A percentile compares a stretch with the other conserved stretches of the same genome.
Evolutionary conservation across 2,329 filamentous ascomycete genomes (phyloP).

Genomic region (Aureobasidium sp.): DNA sequence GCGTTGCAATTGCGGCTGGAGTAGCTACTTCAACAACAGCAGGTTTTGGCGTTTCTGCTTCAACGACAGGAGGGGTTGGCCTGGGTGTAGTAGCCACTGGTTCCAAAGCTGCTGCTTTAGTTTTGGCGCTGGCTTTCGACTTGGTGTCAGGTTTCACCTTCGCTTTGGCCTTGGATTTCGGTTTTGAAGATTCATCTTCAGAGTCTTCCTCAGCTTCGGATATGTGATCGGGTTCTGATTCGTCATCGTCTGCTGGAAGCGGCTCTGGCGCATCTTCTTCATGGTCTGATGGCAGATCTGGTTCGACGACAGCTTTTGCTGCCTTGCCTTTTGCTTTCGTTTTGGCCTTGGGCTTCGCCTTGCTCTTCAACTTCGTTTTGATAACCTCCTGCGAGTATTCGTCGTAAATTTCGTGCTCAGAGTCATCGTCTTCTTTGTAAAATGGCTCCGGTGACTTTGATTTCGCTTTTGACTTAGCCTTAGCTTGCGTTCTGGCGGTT

Average conservation of each 20-base stretch:
- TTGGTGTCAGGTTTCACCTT: constrained; percentile 2
- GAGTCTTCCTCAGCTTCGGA: constrained; percentile 5
- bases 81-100: background rate
- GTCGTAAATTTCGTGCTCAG: background rate
- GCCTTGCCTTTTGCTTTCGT: background rate
- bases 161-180: background rate
- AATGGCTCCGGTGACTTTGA: background rate
- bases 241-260: background rate
- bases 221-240: background rate
- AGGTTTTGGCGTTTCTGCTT: constrained; percentile 14
- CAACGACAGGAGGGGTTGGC: background rate
- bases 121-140: background rate
- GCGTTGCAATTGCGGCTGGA: background rate
- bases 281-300: background rate
- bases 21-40: constrained; percentile 13
- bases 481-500: background rate
- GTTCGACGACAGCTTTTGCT: background rate
- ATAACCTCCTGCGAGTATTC: background rate
- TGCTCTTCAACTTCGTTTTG: background rate
- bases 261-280: background rate
- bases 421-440: background rate
- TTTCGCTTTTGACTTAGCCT: background rate
- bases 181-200: background rate
- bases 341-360: background rate
- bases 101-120: background rate